Percentiles rank a stretch among this genome's conserved stretches.
These are phyloP conservation scores for Eleusine coracana DNA, from an alignment of 176 grass and related monocot genomes.

Conservation along the genomic window DNA sequence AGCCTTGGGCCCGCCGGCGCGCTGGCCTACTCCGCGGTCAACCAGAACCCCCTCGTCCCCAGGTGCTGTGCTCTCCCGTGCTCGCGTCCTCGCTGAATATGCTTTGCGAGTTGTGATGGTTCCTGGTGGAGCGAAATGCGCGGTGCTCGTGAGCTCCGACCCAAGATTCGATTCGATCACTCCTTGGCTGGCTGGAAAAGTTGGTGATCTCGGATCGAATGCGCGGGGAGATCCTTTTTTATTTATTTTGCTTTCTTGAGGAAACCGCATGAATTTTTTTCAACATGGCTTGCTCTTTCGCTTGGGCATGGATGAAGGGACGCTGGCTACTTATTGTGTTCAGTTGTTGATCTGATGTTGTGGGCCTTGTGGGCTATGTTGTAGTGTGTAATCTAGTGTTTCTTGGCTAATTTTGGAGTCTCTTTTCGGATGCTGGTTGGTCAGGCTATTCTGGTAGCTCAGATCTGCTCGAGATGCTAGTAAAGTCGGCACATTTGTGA, in stretches of 20 bases:
- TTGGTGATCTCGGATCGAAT: neutral
- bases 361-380: neutral
- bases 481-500: neutral
- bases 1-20: conserved; percentile 68
- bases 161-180: conserved; percentile 16
- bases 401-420: neutral
- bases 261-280: neutral
- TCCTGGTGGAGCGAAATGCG: neutral
- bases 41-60: conserved; percentile 71
- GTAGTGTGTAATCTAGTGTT: neutral
- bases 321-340: neutral
- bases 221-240: conserved; percentile 9
- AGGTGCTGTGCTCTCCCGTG: conserved; percentile 39
- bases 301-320: neutral
- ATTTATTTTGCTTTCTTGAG: neutral
- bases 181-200: neutral
- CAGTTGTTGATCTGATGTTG: neutral
- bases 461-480: conserved; percentile 29
- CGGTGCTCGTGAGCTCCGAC: neutral
- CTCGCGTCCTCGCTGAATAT: neutral
- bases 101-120: neutral
- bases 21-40: conserved; percentile 60
- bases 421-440: neutral
- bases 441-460: neutral
- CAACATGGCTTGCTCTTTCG: neutral